Conservation (phyloP, 306 rosid species). For the Prunus campanulata region DNA sequence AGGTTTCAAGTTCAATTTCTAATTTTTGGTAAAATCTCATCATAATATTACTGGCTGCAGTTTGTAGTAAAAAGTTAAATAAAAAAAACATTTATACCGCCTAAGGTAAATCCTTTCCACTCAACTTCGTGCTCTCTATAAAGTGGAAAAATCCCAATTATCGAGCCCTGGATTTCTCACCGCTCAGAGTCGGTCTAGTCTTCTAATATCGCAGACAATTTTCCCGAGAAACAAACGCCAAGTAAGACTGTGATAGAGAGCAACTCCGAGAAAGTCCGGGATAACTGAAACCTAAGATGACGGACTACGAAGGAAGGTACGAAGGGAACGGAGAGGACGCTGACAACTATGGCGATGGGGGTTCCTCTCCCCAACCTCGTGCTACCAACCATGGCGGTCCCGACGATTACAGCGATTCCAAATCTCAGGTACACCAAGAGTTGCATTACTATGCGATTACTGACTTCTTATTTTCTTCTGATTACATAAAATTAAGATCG, state of each 20-base stretch:
- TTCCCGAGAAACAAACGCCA: background rate
- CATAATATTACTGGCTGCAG: background rate
- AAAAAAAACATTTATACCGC: background rate
- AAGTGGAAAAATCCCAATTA: no score
- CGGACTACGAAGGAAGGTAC: slow-evolving; percentile 77
- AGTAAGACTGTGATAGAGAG: background rate
- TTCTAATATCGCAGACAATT: background rate
- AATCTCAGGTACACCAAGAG: slow-evolving; percentile 51
- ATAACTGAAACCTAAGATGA: slow-evolving; percentile 36
- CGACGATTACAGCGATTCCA: slow-evolving; percentile 63
- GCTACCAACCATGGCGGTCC: slow-evolving; percentile 37
- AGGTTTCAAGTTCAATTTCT: no score
- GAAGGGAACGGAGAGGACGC: slow-evolving; percentile 64
- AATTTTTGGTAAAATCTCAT: background rate
- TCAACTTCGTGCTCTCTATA: no score
- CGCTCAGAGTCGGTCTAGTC: background rate
- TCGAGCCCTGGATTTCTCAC: slow-evolving; percentile 30
- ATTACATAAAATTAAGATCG: background rate
- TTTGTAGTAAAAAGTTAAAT: background rate
- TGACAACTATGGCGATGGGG: slow-evolving; percentile 49
- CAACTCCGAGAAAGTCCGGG: background rate
- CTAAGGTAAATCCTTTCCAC: background rate
- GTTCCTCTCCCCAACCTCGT: slow-evolving; percentile 59
- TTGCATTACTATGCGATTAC: background rate
- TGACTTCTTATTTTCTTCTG: background rate